Conservation (phyloP, 768 basidiomycete species). For the Macrolepiota albuminosa region DNA sequence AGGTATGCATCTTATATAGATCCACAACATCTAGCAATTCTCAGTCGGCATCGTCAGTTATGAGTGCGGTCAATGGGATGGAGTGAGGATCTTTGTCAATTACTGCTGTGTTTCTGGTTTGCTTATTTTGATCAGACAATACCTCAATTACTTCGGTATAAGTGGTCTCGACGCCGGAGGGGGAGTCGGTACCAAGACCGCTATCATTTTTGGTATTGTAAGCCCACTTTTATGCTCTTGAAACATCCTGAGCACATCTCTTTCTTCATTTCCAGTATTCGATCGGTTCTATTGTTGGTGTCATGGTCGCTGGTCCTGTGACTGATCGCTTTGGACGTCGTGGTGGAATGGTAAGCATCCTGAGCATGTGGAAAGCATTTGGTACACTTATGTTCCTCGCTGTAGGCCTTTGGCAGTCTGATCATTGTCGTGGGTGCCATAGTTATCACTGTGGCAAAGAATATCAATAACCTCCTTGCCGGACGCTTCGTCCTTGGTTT, state of each 20-base stretch:
- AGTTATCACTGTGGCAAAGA: conserved; percentile 40
- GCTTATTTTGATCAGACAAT: conserved; percentile 25
- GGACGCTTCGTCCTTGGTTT: conserved; percentile 52
- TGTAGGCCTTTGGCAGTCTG: conserved; percentile 32
- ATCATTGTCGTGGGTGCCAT: conserved; percentile 39
- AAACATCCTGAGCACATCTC: background rate
- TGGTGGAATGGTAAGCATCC: conserved; percentile 33
- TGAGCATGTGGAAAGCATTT: background rate
- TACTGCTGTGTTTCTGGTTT: background rate
- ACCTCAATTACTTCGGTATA: conserved; percentile 36
- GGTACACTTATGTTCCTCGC: background rate
- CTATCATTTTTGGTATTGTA: conserved; percentile 43
- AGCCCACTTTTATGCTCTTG: conserved; percentile 5
- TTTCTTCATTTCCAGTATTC: conserved; percentile 27
- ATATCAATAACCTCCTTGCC: conserved; percentile 41
- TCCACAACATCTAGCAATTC: background rate
- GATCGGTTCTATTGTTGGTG: conserved; percentile 36
- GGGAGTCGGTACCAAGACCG: conserved; percentile 38
- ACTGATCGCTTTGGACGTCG: conserved; percentile 39
- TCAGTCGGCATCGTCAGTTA: conserved; percentile 23
- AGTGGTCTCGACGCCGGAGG: conserved; percentile 35
- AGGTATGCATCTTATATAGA: conserved; percentile 21
- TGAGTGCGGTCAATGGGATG: conserved; percentile 46
- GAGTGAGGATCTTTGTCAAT: conserved; percentile 22
- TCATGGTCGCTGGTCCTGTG: conserved; percentile 36